A percentile compares a stretch with the other conserved stretches of the same genome.
Evolutionary conservation across 2,329 filamentous ascomycete species (phyloP).

Genomic region (Fusarium euwallaceae): DNA sequence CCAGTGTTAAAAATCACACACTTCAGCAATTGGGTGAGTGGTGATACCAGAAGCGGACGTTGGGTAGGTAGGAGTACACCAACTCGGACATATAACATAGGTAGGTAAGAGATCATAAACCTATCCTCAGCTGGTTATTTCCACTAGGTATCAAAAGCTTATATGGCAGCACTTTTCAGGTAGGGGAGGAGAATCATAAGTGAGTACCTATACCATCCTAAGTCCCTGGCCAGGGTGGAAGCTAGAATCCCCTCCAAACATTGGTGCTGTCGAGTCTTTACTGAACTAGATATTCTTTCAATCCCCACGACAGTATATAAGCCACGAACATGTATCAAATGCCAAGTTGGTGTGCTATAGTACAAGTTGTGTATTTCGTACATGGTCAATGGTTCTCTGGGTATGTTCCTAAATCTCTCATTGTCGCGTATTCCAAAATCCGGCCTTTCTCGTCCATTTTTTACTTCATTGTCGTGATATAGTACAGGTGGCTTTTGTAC

Average conservation of each 20-base stretch:
- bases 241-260: not conserved
- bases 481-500: conserved; percentile 35
- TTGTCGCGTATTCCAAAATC: conserved; percentile 8
- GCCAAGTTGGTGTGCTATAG: not conserved
- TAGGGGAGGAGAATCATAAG: not conserved
- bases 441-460: not conserved
- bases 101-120: not conserved
- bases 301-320: not conserved
- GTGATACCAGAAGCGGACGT: not conserved
- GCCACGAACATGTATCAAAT: not conserved
- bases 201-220: not conserved
- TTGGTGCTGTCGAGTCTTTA: not conserved
- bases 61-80: not conserved
- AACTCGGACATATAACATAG: not conserved
- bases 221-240: not conserved
- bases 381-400: conserved; percentile 15
- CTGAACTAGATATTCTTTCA: not conserved
- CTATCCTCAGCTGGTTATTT: not conserved
- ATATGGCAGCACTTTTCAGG: not conserved
- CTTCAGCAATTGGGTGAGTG: not conserved
- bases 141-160: not conserved
- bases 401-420: conserved; percentile 10
- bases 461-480: conserved; percentile 19
- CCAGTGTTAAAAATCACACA: not conserved
- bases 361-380: conserved; percentile 25